Conservation (phyloP, 139 green algal genomes). For the Trebouxia sp. region DNA sequence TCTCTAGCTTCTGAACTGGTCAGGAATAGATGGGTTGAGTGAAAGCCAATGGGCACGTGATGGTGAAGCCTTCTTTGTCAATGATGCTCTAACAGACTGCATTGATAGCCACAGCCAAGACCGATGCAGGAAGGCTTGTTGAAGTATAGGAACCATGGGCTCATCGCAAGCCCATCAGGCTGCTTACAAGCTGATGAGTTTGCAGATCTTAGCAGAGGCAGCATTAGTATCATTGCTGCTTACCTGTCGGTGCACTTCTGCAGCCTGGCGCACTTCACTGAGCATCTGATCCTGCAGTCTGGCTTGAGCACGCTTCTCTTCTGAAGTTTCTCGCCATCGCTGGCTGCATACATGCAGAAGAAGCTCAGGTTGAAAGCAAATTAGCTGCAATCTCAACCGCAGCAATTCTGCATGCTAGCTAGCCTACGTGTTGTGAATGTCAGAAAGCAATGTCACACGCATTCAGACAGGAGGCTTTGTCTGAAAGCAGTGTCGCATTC, state of each 20-base stretch:
- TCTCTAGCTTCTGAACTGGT: too few species aligned
- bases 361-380: background rate
- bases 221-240: too few species aligned
- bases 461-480: background rate
- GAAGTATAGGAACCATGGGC: too few species aligned
- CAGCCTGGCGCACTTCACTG: conserved; percentile 91
- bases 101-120: too few species aligned
- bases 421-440: background rate
- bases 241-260: conserved; percentile 94
- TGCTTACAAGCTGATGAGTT: background rate
- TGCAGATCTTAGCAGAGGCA: too few species aligned
- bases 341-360: conserved; percentile 61
- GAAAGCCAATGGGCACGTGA: too few species aligned
- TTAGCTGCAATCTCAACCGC: background rate
- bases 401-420: background rate
- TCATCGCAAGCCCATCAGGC: background rate
- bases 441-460: background rate
- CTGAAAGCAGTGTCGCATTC: background rate
- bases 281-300: conserved; percentile 81
- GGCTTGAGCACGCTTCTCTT: conserved; percentile 90
- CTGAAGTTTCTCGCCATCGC: conserved; percentile 87
- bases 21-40: too few species aligned
- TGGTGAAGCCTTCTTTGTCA: too few species aligned
- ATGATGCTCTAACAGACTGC: too few species aligned
- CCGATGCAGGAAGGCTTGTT: too few species aligned